These are phyloP conservation scores for Dryadomyces sulphureus DNA, from an alignment of 2,329 filamentous ascomycete genomes.

Conservation along the genomic window DNA sequence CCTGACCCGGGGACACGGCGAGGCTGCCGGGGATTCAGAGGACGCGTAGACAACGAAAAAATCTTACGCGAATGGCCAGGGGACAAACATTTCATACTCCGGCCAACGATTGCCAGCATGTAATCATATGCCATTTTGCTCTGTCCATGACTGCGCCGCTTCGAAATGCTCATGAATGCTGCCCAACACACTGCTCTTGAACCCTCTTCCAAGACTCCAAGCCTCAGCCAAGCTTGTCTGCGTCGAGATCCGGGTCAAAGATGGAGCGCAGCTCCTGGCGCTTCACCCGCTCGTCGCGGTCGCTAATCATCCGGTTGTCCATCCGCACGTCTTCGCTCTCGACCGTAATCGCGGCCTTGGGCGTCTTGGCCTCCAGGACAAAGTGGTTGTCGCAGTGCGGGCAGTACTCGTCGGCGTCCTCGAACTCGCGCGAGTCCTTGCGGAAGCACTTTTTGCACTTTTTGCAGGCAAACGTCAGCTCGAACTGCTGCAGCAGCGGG, in stretches of 20 bases:
- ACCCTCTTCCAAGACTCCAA: not conserved
- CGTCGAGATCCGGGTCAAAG: constrained; percentile 62
- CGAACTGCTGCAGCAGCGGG: constrained; percentile 57
- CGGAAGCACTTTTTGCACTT: constrained; percentile 98
- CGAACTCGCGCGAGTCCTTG: constrained; percentile 82
- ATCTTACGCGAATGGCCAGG: too few relatives aligned
- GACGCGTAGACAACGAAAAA: not conserved
- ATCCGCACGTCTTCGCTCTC: constrained; percentile 83
- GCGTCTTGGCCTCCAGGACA: constrained; percentile 74
- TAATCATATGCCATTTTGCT: constrained; percentile 1
- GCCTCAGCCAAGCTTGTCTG: constrained; percentile 58
- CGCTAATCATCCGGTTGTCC: constrained; percentile 83
- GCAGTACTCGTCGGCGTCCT: constrained; percentile 97
- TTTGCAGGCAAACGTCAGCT: constrained; percentile 95
- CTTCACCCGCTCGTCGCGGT: constrained; percentile 74
- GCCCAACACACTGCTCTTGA: not conserved
- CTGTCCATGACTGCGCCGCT: not conserved
- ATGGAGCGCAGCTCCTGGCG: constrained; percentile 44
- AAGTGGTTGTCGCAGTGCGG: constrained; percentile 99
- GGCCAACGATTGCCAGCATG: constrained; percentile 1
- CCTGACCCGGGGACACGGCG: constrained; percentile 43
- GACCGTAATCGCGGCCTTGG: constrained; percentile 68
- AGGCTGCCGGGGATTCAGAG: constrained; percentile 8
- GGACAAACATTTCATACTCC: too few relatives aligned
- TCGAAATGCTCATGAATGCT: not conserved